phyloP scores from a whole-genome alignment of 371 early-diverging fungal genomes.

The Mortierella sp. region DNA sequence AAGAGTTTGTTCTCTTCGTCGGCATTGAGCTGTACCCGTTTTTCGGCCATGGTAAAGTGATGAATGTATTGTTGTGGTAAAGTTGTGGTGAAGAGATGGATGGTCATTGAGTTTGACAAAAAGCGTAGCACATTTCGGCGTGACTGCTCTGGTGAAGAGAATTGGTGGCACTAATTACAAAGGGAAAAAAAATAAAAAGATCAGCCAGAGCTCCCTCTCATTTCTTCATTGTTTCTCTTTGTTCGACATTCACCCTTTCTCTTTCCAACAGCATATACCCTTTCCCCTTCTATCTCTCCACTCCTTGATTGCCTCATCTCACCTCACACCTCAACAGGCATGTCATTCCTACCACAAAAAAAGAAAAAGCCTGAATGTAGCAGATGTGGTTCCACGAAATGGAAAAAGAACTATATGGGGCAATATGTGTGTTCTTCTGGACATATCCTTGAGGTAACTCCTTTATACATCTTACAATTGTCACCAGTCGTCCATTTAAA shows the following conservation, averaged over 20 bases:
- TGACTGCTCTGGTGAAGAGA: background rate
- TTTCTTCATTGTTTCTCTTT: background rate
- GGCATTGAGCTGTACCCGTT: constrained; percentile 47
- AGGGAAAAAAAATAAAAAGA: background rate
- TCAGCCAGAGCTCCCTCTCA: background rate
- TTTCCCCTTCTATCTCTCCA: background rate
- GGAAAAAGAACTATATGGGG: constrained; percentile 35
- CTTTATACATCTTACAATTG: background rate
- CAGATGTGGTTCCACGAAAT: constrained; percentile 33
- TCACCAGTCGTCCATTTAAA: background rate
- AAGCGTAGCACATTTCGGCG: no score
- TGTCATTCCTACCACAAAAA: constrained; percentile 2
- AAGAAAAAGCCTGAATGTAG: constrained; percentile 38
- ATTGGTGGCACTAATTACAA: background rate
- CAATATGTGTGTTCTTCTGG: constrained; percentile 45
- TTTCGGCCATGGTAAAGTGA: constrained; percentile 30
- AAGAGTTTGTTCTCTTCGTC: constrained; percentile 56
- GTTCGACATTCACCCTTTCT: background rate
- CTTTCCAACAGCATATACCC: background rate
- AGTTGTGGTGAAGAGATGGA: background rate
- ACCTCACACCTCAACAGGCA: background rate
- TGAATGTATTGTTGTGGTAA: background rate
- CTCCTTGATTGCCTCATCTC: background rate
- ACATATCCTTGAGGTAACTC: constrained; percentile 40
- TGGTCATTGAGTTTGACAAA: background rate